These are phyloP conservation scores for Crithidia brevicula DNA, from an alignment of 208 protist genomes.

Conservation along the genomic window DNA sequence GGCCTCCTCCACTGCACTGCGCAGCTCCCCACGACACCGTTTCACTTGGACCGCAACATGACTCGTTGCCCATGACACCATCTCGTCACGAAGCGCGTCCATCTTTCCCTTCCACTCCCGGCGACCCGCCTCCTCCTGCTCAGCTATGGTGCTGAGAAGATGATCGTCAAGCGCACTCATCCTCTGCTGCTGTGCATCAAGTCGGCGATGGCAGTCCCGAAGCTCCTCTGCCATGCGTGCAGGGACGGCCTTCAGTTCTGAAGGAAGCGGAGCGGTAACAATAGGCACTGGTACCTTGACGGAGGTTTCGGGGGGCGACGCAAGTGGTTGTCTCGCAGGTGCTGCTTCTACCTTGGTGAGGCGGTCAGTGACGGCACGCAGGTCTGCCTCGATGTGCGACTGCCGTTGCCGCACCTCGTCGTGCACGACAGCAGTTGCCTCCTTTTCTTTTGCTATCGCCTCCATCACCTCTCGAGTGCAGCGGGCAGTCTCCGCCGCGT, in stretches of 20 bases:
- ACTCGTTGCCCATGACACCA: neutral
- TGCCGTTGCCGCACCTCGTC: slow-evolving; percentile 1
- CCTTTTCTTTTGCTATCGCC: neutral
- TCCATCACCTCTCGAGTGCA: neutral
- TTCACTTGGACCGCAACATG: neutral
- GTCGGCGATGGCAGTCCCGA: slow-evolving; percentile 9
- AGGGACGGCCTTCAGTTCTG: neutral
- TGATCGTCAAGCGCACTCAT: slow-evolving; percentile 3
- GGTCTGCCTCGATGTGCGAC: neutral
- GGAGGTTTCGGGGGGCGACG: neutral
- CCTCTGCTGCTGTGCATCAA: slow-evolving; percentile 16
- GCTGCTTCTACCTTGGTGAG: slow-evolving; percentile 11
- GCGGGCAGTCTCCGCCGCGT: neutral
- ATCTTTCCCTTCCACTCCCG: slow-evolving; percentile 10
- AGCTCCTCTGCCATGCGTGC: slow-evolving; percentile 1
- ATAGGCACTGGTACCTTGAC: neutral
- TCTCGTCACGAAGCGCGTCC: slow-evolving; percentile 9
- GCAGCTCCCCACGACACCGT: slow-evolving; percentile 4
- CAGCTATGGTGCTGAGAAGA: neutral
- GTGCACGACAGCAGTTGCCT: neutral
- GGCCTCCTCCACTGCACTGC: neutral
- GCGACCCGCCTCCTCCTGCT: neutral
- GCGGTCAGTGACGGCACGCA: neutral
- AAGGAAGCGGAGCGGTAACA: neutral
- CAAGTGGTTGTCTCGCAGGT: neutral